A percentile compares a stretch with the other conserved stretches of the same genome.
These are phyloP conservation scores for Russula compacta DNA, from an alignment of 768 basidiomycete species.

Conservation along the genomic window DNA sequence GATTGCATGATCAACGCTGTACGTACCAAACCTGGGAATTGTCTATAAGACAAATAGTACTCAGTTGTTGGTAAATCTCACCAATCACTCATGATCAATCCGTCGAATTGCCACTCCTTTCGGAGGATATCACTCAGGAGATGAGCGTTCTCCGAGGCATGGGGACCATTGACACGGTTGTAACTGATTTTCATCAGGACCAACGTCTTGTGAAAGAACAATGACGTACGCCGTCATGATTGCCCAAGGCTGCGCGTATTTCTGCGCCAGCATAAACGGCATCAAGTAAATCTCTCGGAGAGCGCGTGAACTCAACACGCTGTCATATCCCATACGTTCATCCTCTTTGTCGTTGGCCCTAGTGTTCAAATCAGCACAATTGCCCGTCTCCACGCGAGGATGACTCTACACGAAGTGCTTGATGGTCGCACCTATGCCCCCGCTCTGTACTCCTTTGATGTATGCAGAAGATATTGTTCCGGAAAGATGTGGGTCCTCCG, in stretches of 20 bases:
- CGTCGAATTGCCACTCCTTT: conserved; percentile 68
- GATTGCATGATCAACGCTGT: conserved; percentile 36
- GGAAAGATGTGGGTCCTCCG: conserved; percentile 68
- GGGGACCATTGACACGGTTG: conserved; percentile 70
- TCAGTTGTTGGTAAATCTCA: conserved; percentile 23
- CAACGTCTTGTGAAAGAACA: neutral
- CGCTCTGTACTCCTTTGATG: conserved; percentile 65
- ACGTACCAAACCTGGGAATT: conserved; percentile 50
- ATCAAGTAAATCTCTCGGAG: conserved; percentile 52
- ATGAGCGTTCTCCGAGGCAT: conserved; percentile 54
- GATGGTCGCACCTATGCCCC: conserved; percentile 68
- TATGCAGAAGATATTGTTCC: conserved; percentile 64
- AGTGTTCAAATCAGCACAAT: neutral
- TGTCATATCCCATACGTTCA: conserved; percentile 55
- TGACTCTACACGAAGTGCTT: conserved; percentile 69
- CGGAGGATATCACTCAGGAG: conserved; percentile 38
- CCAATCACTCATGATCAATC: conserved; percentile 79
- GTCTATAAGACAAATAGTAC: neutral
- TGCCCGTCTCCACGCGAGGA: neutral
- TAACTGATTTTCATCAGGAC: conserved; percentile 32
- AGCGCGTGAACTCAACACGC: conserved; percentile 40
- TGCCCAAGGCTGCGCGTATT: conserved; percentile 43
- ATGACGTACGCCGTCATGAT: conserved; percentile 46
- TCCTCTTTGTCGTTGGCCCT: conserved; percentile 79
- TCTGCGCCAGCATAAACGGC: conserved; percentile 53